Evolutionary conservation across 176 grass and related monocot genomes (phyloP).

Genomic region (Triticum urartu): DNA sequence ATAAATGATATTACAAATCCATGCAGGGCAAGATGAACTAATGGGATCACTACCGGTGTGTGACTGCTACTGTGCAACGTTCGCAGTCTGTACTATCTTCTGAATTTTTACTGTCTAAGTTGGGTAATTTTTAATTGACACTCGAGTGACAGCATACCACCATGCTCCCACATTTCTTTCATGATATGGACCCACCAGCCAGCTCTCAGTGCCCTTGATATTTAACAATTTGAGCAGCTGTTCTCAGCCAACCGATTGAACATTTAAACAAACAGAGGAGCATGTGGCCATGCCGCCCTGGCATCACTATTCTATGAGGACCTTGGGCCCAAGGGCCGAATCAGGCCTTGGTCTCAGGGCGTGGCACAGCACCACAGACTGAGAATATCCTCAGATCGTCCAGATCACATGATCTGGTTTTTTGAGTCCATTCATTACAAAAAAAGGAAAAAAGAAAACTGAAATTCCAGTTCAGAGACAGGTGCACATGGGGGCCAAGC

Average conservation of each 20-base stretch:
- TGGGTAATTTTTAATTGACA: slow-evolving; percentile 5
- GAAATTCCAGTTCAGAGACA: slow-evolving; percentile 35
- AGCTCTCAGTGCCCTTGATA: neutral
- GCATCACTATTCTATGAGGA: slow-evolving; percentile 24
- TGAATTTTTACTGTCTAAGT: neutral
- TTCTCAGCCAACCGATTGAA: neutral
- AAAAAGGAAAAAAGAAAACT: neutral
- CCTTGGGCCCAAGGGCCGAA: slow-evolving; percentile 12
- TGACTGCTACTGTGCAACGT: neutral
- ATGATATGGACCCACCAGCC: neutral
- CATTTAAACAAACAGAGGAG: slow-evolving; percentile 20
- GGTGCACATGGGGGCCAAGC: slow-evolving; percentile 36
- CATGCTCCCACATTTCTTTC: neutral
- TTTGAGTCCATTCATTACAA: neutral
- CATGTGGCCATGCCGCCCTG: neutral
- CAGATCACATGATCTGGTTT: slow-evolving; percentile 12
- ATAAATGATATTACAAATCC: neutral
- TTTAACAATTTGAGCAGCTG: neutral
- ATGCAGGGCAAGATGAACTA: neutral
- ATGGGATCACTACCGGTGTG: neutral
- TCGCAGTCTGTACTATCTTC: neutral
- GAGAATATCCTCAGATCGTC: neutral
- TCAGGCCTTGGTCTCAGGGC: neutral
- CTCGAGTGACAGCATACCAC: neutral
- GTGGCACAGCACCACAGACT: slow-evolving; percentile 10